Base-by-base conservation (phyloP, 257 asterid species). In the Solanum rostratum region DNA sequence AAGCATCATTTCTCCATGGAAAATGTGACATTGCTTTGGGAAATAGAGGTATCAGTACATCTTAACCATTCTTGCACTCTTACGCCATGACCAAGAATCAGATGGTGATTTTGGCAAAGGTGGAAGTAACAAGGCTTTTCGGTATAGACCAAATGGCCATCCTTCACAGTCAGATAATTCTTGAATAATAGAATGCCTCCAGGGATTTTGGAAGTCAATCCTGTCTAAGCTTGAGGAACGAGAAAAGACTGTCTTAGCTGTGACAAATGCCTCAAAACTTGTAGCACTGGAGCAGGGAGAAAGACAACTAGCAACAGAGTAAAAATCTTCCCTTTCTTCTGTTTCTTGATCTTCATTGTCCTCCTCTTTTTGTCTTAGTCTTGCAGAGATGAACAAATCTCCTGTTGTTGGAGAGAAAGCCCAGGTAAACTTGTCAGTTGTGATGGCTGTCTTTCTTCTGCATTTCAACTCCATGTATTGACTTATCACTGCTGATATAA, bases 131-230 rank as follows among this genome's bases (percentile, higher is more conserved):
- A 95, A 73, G 12, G 92, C 91, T 87, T 88, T 91, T 87, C 91
- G 89, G 90, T 92, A 92, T 71, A 95, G 94, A 15, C 98, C 98
- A 86, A 95, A 93, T 2, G 98, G 98, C 98, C 98, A 94, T 73
- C 98, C 98, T 84, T 94, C 86, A 80, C 91, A 91, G 33, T 88
- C 90, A 33, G 88, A 45, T 9, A 93, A 76, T 87, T 92, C 95
- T 71, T 87, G 82, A 22, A 93, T 81, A 18, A 92, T 62, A 10
- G 92, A 89, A 78, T 85, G 81, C 82, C 84, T 85, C 54, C 85
- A 57, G 45, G 74, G 74, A 45, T 89, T 91, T 20, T 71, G 90
- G 79, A 88, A 86, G 54, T 93, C 95, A 20, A 90, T 83, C 85
- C 90, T 88, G 81, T 89, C 92, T 86, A 89, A 83, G 87, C 98